Conservation (phyloP, 106 monocot genomes). For the Acorus gramineus region DNA sequence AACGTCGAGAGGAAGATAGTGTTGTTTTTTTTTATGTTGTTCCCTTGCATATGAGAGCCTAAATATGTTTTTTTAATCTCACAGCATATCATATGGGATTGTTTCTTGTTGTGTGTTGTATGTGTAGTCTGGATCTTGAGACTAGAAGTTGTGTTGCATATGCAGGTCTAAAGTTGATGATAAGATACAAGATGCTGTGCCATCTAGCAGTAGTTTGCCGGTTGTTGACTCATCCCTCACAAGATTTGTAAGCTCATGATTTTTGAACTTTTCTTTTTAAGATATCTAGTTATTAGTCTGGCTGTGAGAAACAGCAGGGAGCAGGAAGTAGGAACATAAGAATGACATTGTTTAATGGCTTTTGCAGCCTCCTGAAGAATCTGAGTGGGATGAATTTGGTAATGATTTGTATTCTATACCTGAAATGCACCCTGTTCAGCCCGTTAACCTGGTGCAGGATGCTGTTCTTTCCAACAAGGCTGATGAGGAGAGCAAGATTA, state of each 20-base stretch:
- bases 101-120: neutral
- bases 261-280: too few species aligned
- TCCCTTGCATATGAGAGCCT: too few species aligned
- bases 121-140: neutral
- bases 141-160: slow-evolving; percentile 1
- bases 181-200: slow-evolving; percentile 48
- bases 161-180: slow-evolving; percentile 73
- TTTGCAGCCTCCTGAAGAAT: slow-evolving; percentile 72
- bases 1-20: too few species aligned
- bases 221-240: slow-evolving; percentile 47
- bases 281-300: neutral
- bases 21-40: too few species aligned
- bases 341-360: slow-evolving; percentile 3
- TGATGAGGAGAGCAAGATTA: slow-evolving; percentile 91
- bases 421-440: slow-evolving; percentile 45
- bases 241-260: slow-evolving; percentile 54
- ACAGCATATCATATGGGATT: neutral
- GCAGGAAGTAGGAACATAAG: neutral
- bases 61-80: too few species aligned
- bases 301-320: neutral
- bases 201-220: slow-evolving; percentile 20
- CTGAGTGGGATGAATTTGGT: slow-evolving; percentile 98
- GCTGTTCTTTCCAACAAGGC: slow-evolving; percentile 33
- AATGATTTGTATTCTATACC: slow-evolving; percentile 84
- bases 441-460: slow-evolving; percentile 31